These are phyloP conservation scores for Melampsora occidentalis DNA, from an alignment of 1,284 basidiomycete genomes.

Conservation along the genomic window DNA sequence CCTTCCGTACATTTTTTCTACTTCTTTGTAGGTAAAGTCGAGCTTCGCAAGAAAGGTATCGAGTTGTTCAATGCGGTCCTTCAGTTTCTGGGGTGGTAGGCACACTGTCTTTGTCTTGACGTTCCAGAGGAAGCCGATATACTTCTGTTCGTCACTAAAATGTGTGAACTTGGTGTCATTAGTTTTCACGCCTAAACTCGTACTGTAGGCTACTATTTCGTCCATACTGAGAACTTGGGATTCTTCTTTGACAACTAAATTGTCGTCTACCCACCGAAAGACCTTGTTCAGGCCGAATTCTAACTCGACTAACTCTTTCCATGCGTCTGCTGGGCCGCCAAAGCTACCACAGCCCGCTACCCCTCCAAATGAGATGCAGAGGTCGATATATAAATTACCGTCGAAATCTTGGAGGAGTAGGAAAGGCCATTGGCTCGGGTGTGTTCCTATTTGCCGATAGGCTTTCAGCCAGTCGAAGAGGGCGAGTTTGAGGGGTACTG, in stretches of 20 bases:
- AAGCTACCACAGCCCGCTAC: constrained; percentile 5
- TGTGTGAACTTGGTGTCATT: background rate
- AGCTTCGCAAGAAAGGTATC: background rate
- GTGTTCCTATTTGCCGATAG: too few species aligned
- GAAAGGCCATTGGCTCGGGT: too few species aligned
- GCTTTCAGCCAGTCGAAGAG: too few species aligned
- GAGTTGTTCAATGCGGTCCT: background rate
- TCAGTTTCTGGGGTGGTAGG: too few species aligned
- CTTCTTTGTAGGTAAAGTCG: background rate
- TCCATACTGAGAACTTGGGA: background rate
- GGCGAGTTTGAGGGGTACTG: too few species aligned
- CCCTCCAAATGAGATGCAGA: background rate
- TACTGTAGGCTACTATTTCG: background rate
- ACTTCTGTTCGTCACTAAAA: constrained; percentile 7
- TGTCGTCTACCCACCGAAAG: constrained; percentile 24
- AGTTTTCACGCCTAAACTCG: background rate
- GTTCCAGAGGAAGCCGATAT: constrained; percentile 23
- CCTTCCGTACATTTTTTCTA: background rate
- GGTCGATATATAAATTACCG: background rate
- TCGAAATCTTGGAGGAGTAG: too few species aligned
- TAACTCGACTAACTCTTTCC: background rate
- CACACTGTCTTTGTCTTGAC: too few species aligned
- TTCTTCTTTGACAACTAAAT: background rate
- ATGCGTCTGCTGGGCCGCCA: constrained; percentile 12
- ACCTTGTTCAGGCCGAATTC: constrained; percentile 13